Evolutionary conservation across 139 green algal species (phyloP).

Genomic region (Coelastrella sp.): DNA sequence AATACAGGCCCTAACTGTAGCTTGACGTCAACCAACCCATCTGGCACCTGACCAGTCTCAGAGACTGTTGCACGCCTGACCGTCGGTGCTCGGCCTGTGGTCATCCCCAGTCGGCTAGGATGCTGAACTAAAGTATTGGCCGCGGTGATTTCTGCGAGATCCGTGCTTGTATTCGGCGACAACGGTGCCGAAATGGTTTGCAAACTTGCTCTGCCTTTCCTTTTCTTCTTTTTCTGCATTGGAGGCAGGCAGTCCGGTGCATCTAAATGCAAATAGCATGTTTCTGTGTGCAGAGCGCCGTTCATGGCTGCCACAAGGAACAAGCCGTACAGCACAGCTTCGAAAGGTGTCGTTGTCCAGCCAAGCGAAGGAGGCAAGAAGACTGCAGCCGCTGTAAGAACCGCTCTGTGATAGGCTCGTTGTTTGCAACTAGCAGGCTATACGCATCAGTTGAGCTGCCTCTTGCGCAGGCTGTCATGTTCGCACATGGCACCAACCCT

Average conservation of each 20-base stretch:
- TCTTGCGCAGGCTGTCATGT: no score
- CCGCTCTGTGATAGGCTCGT: no score
- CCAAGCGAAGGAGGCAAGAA: no score
- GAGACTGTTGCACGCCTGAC: slow-evolving; percentile 1
- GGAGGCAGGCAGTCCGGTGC: slow-evolving; percentile 6
- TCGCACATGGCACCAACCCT: no score
- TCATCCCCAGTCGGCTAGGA: background rate
- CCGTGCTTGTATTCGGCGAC: background rate
- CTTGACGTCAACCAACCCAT: slow-evolving; percentile 5
- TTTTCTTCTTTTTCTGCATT: background rate
- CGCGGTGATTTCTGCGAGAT: background rate
- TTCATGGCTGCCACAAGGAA: no score
- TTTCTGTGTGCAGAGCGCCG: background rate
- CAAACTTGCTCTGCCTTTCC: slow-evolving; percentile 5
- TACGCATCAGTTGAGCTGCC: no score
- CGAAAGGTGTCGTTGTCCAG: no score
- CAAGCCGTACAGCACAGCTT: no score
- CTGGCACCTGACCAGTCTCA: slow-evolving; percentile 20
- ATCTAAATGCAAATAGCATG: background rate
- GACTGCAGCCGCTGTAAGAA: no score
- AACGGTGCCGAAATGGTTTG: slow-evolving; percentile 27
- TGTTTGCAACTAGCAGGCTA: no score
- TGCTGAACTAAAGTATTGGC: slow-evolving; percentile 4
- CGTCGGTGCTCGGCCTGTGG: background rate
- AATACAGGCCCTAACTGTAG: slow-evolving; percentile 10